Conservation (phyloP, 139 green algal genomes). For the Pleodorina starrii region DNA sequence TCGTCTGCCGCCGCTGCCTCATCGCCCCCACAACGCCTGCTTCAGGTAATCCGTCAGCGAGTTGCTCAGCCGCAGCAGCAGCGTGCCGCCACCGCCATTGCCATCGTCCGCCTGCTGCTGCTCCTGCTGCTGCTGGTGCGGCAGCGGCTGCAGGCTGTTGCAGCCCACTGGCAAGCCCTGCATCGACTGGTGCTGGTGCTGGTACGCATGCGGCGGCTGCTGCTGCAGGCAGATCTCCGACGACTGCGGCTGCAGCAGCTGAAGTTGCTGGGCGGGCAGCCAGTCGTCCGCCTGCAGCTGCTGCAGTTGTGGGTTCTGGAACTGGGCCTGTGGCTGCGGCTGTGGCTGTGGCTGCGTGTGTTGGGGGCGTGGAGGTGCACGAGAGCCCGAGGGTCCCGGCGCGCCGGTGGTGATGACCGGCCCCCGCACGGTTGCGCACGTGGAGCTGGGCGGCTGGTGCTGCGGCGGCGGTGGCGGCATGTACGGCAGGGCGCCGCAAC, state of each 20-base stretch:
- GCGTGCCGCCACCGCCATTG: not conserved
- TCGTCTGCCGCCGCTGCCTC: too few relatives aligned
- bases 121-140: not conserved
- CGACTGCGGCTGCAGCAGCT: not conserved
- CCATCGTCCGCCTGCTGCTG: not conserved
- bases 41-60: not conserved
- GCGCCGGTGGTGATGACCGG: not conserved
- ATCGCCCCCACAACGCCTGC: not conserved
- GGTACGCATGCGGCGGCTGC: not conserved
- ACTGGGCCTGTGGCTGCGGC: not conserved
- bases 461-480: not conserved
- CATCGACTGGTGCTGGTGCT: not conserved
- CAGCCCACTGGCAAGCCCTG: not conserved
- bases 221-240: not conserved
- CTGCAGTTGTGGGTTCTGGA: not conserved
- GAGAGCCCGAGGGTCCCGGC: not conserved
- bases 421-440: not conserved
- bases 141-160: not conserved
- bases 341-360: not conserved
- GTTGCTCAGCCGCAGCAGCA: conserved; percentile 16
- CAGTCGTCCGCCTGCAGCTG: not conserved
- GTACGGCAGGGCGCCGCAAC: not conserved
- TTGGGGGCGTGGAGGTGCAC: not conserved
- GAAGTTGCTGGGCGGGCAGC: too few relatives aligned
- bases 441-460: not conserved